Evolutionary conservation across 2,329 filamentous ascomycete species (phyloP), one percentile per base, ranked within the genome.

Genomic region (Microcyclospora tardicrescens): DNA sequence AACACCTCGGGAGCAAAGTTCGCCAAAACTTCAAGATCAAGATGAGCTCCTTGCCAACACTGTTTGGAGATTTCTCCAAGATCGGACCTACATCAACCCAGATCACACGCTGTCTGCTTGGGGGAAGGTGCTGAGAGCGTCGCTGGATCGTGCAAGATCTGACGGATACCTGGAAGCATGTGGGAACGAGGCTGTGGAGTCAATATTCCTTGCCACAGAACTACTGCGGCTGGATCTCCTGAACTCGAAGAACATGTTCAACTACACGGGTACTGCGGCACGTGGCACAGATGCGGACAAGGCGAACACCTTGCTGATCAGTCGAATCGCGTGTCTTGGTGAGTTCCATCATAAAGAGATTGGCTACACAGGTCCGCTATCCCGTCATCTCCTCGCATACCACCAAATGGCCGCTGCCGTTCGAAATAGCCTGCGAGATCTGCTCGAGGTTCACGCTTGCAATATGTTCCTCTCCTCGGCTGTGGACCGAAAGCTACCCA

Each of bases 321-420:
- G 86, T 49, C 81, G 91, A 30, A 81, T 87, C 44, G 84, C 87
- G 11, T 86, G 83, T 38, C 68, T 96, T 41, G 74, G 86, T 37
- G 84, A 82, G 54, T 69, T 96, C 44, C 76, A 79, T 27, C 91
- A 98, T 58, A 75, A 84, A 50, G 71, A 74, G 3, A 87, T 89
- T 50, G 91, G 91, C 24, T 98, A 95, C 61, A 95, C 89, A 2
- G 91, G 91, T 1, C 89, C 91, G 1, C 71, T 98, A 1, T 94
- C 86, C 67, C 81, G 91, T 60, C 86, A 89, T 49, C 70, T 95
- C 37, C 71, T 98, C 32, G 79, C 78, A 16, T 98, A 87, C 66
- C 82, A 85, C 43, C 87, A 85, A 1, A 70, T 96, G 41, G 78
- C 85, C 31, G 80, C 80, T 2, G 77, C 83, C 31, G 79, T 95